These are phyloP conservation scores for Fraxinus cuspidata DNA, from an alignment of 257 asterid species.

Conservation along the genomic window DNA sequence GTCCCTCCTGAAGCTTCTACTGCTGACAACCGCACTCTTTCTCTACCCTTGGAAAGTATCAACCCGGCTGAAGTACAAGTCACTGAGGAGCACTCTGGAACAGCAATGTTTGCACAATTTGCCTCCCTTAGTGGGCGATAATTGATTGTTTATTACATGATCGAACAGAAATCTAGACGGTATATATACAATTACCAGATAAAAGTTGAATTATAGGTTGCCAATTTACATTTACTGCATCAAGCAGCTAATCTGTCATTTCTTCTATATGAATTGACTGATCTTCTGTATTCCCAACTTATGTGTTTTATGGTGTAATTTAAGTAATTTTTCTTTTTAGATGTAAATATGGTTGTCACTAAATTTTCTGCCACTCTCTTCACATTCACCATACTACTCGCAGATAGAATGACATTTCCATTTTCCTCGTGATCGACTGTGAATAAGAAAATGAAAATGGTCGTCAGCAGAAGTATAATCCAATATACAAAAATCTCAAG, in stretches of 20 bases:
- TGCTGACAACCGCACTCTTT: slow-evolving; percentile 30
- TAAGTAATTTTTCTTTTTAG: background rate
- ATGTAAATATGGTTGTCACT: background rate
- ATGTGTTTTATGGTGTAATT: background rate
- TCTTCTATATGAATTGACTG: background rate
- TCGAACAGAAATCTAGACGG: background rate
- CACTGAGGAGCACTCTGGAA: slow-evolving; percentile 76
- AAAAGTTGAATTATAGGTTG: background rate
- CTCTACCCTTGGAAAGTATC: slow-evolving; percentile 26
- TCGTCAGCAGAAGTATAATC: background rate
- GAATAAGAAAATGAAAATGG: background rate
- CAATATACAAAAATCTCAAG: background rate
- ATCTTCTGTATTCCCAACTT: background rate
- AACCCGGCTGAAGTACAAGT: slow-evolving; percentile 42
- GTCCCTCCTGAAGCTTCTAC: slow-evolving; percentile 10
- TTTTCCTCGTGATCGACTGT: background rate
- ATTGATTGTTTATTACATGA: background rate
- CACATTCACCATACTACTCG: background rate
- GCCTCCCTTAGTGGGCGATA: slow-evolving; percentile 71
- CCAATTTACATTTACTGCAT: background rate
- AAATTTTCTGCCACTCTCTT: background rate
- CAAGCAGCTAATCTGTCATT: background rate
- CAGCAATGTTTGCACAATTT: slow-evolving; percentile 79
- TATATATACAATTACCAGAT: background rate
- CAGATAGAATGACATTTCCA: background rate